Evolutionary conservation across 306 rosid species (phyloP).

Genomic region (Mucuna pruriens): DNA sequence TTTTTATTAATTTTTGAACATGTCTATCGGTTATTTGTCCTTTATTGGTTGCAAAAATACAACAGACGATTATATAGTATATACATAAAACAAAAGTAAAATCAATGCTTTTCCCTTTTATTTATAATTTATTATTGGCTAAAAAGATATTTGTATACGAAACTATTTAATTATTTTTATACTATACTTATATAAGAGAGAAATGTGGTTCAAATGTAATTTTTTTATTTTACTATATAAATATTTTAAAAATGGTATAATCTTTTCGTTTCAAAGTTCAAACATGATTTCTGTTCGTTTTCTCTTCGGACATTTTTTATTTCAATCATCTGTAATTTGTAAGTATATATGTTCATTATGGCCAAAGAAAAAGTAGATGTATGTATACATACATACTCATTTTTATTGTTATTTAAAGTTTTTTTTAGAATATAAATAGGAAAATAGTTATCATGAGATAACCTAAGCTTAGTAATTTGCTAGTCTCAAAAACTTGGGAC

Average conservation of each 20-base stretch:
- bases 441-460: too few relatives aligned
- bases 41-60: not conserved
- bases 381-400: too few relatives aligned
- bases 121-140: too few relatives aligned
- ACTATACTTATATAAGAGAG: not conserved
- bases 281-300: not conserved
- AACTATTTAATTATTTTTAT: not conserved
- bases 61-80: not conserved
- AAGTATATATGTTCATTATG: not conserved
- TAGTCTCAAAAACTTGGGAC: not conserved
- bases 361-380: not conserved
- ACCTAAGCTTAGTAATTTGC: too few relatives aligned
- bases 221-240: not conserved
- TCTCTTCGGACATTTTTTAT: not conserved
- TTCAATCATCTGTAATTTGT: not conserved
- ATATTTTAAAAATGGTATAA: not conserved
- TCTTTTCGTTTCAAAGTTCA: not conserved
- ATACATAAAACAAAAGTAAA: not conserved
- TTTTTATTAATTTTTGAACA: not conserved
- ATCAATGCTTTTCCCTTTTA: not conserved
- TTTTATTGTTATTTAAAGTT: too few relatives aligned
- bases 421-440: not conserved
- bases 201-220: not conserved
- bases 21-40: not conserved
- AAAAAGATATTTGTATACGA: too few relatives aligned